Evolutionary conservation across 257 asterid species (phyloP).

Genomic region (Rauvolfia tetraphylla): DNA sequence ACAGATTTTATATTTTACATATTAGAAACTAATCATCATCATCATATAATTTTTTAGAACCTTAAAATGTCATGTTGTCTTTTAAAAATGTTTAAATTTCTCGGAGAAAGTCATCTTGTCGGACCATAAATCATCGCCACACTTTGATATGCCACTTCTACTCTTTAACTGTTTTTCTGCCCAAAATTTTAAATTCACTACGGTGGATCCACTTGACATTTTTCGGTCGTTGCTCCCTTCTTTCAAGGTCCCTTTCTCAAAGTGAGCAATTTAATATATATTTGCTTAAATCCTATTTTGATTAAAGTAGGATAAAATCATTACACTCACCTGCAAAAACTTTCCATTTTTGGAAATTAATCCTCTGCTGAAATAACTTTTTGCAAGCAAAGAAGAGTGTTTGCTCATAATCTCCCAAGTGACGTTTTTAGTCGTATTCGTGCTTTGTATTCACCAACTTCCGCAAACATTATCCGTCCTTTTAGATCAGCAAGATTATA

Average conservation of each 20-base stretch:
- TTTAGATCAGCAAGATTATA: too few species aligned
- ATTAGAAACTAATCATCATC: too few species aligned
- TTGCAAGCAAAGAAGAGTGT: constrained; percentile 21
- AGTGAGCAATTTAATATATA: constrained; percentile 6
- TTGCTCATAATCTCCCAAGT: not conserved
- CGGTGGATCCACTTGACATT: constrained; percentile 12
- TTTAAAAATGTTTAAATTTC: not conserved
- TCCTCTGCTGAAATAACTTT: constrained; percentile 1
- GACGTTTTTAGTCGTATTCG: constrained; percentile 1
- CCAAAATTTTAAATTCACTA: not conserved
- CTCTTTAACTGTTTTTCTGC: not conserved
- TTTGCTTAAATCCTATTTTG: not conserved
- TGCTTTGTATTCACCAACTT: constrained; percentile 6
- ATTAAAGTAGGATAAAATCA: constrained; percentile 5
- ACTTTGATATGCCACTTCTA: not conserved
- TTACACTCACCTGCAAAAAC: constrained; percentile 6
- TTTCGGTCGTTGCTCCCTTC: not conserved
- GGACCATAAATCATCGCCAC: constrained; percentile 12
- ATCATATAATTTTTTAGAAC: too few species aligned
- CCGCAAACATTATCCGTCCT: not conserved
- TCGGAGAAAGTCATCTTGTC: not conserved
- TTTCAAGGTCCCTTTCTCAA: constrained; percentile 7
- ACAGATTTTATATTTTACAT: too few species aligned
- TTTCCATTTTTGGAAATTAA: constrained; percentile 26
- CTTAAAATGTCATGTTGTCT: too few species aligned